Conservation (phyloP, 495 filamentous ascomycete species). For the Platismatia glauca region DNA sequence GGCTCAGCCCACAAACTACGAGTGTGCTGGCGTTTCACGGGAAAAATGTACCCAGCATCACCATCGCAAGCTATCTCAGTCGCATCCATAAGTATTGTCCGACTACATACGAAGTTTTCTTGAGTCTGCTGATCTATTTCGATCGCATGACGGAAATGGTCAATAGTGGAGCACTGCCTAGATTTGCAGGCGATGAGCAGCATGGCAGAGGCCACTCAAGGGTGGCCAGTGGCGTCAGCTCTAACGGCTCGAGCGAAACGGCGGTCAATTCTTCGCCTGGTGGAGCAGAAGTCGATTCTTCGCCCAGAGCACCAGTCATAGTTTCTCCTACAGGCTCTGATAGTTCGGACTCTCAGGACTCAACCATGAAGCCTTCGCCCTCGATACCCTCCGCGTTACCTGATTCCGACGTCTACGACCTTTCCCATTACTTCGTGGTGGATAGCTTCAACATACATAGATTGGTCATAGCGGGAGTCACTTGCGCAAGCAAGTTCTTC, state of each 20-base stretch:
- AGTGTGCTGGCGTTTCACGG: conserved; percentile 98
- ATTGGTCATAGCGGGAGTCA: conserved; percentile 93
- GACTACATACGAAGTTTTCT: conserved; percentile 96
- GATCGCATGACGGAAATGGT: conserved; percentile 97
- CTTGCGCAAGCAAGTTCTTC: conserved; percentile 99
- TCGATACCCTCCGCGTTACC: conserved; percentile 25
- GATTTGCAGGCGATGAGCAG: conserved; percentile 37
- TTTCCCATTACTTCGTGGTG: conserved; percentile 86
- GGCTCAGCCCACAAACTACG: conserved; percentile 68
- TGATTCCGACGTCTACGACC: conserved; percentile 45
- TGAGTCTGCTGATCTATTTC: conserved; percentile 93
- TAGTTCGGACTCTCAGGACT: conserved; percentile 1
- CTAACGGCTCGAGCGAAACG: conserved; percentile 12
- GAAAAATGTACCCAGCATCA: conserved; percentile 96
- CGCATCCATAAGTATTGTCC: conserved; percentile 99
- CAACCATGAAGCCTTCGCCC: conserved; percentile 18
- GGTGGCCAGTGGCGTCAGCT: not conserved
- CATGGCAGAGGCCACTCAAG: conserved; percentile 24
- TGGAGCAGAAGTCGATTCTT: not conserved
- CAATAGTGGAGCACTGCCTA: conserved; percentile 57
- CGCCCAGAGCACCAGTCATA: not conserved
- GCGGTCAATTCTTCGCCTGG: conserved; percentile 9
- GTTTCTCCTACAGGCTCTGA: conserved; percentile 12
- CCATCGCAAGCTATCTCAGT: conserved; percentile 89
- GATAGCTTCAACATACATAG: conserved; percentile 99